phyloP scores from a whole-genome alignment of 805 yeast species.

The Ogataea methanolica region DNA sequence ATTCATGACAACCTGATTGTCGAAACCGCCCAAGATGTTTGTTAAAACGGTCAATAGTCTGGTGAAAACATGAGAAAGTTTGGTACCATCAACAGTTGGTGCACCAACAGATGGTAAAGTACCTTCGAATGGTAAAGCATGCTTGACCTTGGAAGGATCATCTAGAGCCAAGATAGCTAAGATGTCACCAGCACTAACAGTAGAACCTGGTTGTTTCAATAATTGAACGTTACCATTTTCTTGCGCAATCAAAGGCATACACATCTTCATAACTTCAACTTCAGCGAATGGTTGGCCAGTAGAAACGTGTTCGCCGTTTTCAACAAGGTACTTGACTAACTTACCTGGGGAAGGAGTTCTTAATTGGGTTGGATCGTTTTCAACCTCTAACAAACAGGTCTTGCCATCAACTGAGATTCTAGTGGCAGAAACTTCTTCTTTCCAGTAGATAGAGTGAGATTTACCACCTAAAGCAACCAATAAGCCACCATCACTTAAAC shows the following conservation, averaged over 20 bases:
- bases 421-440: constrained; percentile 94
- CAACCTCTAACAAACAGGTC: constrained; percentile 90
- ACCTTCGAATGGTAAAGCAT: constrained; percentile 92
- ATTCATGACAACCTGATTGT: constrained; percentile 92
- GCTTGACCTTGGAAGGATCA: constrained; percentile 96
- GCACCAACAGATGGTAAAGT: constrained; percentile 86
- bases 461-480: constrained; percentile 85
- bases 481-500: constrained; percentile 93
- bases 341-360: constrained; percentile 99
- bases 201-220: constrained; percentile 97
- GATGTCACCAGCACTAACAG: constrained; percentile 93
- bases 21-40: constrained; percentile 86
- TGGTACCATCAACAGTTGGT: constrained; percentile 77
- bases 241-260: constrained; percentile 92
- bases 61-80: constrained; percentile 72
- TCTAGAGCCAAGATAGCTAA: constrained; percentile 91
- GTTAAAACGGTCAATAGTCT: constrained; percentile 55
- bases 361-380: constrained; percentile 97
- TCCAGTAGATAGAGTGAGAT: constrained; percentile 95
- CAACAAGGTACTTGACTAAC: constrained; percentile 87
- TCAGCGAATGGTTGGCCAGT: constrained; percentile 97
- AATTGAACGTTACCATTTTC: constrained; percentile 92
- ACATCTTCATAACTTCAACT: constrained; percentile 99
- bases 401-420: constrained; percentile 92
- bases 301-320: constrained; percentile 87